Evolutionary conservation across 306 rosid species (phyloP).

Genomic region (Rubus idaeus): DNA sequence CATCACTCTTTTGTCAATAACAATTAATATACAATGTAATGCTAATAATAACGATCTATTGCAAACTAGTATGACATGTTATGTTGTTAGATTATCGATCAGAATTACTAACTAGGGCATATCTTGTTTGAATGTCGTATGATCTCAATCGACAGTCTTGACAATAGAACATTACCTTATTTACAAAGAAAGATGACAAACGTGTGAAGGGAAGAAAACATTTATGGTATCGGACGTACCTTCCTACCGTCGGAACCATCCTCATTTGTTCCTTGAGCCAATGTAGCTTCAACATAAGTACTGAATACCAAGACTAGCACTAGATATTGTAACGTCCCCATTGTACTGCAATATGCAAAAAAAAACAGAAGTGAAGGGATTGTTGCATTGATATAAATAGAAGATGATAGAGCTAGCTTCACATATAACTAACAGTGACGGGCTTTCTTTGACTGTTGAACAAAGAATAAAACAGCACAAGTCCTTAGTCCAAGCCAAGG

Average conservation of each 20-base stretch:
- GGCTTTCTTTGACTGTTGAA: slow-evolving; percentile 22
- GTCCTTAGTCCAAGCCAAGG: slow-evolving; percentile 19
- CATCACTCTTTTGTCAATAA: background rate
- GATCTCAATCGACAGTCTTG: background rate
- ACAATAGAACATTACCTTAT: background rate
- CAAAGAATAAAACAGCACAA: background rate
- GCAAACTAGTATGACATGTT: background rate
- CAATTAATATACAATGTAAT: background rate
- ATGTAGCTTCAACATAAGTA: slow-evolving; percentile 18
- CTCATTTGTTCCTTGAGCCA: slow-evolving; percentile 41
- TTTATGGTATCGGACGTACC: slow-evolving; percentile 30
- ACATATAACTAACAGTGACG: background rate
- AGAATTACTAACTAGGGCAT: too few relatives aligned
- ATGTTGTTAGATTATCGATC: background rate
- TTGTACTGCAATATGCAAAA: slow-evolving; percentile 5
- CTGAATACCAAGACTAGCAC: slow-evolving; percentile 22
- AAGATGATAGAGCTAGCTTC: background rate
- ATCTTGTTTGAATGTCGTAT: too few relatives aligned
- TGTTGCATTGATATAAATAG: background rate
- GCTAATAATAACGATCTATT: background rate
- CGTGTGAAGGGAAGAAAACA: background rate
- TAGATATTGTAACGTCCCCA: slow-evolving; percentile 23
- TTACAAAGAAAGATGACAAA: background rate
- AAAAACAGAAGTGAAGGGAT: background rate
- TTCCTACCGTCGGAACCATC: slow-evolving; percentile 54